Evolutionary conservation across 768 basidiomycete genomes (phyloP).

Genomic region (Boletus reticuloceps): DNA sequence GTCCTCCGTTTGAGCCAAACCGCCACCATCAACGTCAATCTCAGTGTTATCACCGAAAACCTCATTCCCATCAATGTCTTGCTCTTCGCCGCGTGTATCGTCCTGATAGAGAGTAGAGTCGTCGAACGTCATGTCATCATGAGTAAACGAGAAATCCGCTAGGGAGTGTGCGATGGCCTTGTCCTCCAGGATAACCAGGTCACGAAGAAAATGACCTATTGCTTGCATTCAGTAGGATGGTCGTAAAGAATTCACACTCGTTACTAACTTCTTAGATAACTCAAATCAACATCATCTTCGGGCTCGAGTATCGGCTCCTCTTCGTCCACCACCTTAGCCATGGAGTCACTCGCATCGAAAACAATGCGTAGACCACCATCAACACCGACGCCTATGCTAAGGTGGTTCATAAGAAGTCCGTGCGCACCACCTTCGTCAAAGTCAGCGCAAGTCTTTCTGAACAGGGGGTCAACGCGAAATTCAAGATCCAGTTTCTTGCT

Average conservation of each 20-base stretch:
- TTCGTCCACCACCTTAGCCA: slow-evolving; percentile 74
- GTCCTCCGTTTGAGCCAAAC: slow-evolving; percentile 49
- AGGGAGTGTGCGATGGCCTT: slow-evolving; percentile 82
- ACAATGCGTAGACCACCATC: slow-evolving; percentile 87
- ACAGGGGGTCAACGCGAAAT: slow-evolving; percentile 94
- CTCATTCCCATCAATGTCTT: slow-evolving; percentile 32
- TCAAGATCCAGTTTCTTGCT: slow-evolving; percentile 95
- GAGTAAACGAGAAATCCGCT: slow-evolving; percentile 77
- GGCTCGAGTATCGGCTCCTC: slow-evolving; percentile 63
- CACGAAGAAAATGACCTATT: slow-evolving; percentile 70
- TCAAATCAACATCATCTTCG: slow-evolving; percentile 64
- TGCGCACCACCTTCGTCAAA: slow-evolving; percentile 98
- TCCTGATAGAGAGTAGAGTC: slow-evolving; percentile 61
- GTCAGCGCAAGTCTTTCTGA: slow-evolving; percentile 96
- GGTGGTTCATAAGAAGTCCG: slow-evolving; percentile 95
- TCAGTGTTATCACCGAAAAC: slow-evolving; percentile 21
- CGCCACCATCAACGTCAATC: slow-evolving; percentile 43
- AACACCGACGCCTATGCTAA: slow-evolving; percentile 70
- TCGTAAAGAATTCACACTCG: neutral
- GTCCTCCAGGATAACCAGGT: slow-evolving; percentile 57
- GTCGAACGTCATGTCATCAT: slow-evolving; percentile 58
- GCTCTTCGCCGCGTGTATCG: slow-evolving; percentile 40
- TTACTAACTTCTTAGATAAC: slow-evolving; percentile 55
- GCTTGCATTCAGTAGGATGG: slow-evolving; percentile 1
- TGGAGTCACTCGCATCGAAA: slow-evolving; percentile 93